Conservation (phyloP, 2,329 filamentous ascomycete species). For the Emmonsia crescens region DNA sequence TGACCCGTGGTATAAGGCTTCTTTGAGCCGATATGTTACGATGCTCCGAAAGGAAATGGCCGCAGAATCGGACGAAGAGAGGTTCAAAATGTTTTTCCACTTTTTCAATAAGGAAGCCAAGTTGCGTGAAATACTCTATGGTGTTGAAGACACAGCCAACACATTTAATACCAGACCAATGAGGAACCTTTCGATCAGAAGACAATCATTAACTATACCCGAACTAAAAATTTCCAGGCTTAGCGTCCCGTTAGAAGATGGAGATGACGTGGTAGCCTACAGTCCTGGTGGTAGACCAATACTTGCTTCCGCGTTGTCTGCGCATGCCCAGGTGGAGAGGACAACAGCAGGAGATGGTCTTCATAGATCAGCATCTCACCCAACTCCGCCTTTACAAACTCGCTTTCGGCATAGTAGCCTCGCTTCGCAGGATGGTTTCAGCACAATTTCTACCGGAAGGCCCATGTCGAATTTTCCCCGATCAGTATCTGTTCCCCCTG, state of each 20-base stretch:
- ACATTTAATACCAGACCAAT: constrained; percentile 17
- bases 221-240: constrained; percentile 1
- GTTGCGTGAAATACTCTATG: constrained; percentile 39
- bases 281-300: constrained; percentile 46
- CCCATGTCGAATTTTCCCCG: constrained; percentile 7
- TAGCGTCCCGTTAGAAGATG: constrained; percentile 2
- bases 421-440: neutral
- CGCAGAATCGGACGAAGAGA: constrained; percentile 39
- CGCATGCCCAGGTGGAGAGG: constrained; percentile 6
- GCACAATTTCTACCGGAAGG: neutral
- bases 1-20: constrained; percentile 48
- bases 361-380: constrained; percentile 21
- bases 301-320: constrained; percentile 18
- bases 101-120: constrained; percentile 40
- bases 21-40: constrained; percentile 42
- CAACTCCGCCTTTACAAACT: constrained; percentile 10
- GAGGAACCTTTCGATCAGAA: constrained; percentile 6
- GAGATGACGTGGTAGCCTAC: constrained; percentile 31
- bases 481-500: constrained; percentile 15
- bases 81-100: constrained; percentile 42
- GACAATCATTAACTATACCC: constrained; percentile 3
- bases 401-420: neutral
- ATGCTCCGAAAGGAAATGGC: constrained; percentile 45
- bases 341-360: constrained; percentile 10
- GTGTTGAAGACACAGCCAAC: constrained; percentile 31